Base-by-base conservation (phyloP, 2,329 filamentous ascomycete genomes). In the Chalaropsis thielavioides region DNA sequence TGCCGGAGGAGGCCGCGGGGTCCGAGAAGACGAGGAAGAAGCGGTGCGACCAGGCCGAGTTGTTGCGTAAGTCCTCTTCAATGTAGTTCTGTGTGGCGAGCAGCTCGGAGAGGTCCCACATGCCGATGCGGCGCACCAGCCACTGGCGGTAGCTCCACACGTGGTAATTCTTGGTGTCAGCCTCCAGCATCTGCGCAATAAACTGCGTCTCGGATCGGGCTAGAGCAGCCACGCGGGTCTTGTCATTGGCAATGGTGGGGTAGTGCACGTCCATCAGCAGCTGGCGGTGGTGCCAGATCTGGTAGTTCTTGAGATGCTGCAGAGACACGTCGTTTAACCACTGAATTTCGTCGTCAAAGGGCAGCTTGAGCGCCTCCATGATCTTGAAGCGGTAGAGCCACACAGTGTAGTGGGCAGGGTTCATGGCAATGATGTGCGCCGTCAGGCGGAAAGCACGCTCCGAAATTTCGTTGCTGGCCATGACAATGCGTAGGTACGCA, bases 121-220 rank as follows among this genome's bases (percentile, higher is more conserved):
- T 87, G 73, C 84, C 86, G 80, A 88, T 75, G 72, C 83, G 84
- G 62, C 77, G 76, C 49, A 85, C 82, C 22, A 86, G 74, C 72
- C 83, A 85, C 73, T 96, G 90, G 66, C 94, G 82, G 77, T 97
- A 99, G 64, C 87, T 90, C 94, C 94, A 99, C 60, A 97, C 94
- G 73, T 99, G 94, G 74, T 99, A 97, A 78, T 99, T 99, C 77
- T 99, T 99, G 61, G 88, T 84, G 73, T 99, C 94, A 70, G 88
- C 81, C 49, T 81, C 82, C 64, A 99, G 86, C 83, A 99, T 97
- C 59, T 80, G 76, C 67, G 80, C 81, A 67, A 96, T 82, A 74
- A 97, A 97, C 15, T 79, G 80, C 22, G 81, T 79, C 76, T 99
- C 94, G 2, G 82, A 83, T 3, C 79, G 73, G 11, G 83, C 83